Evolutionary conservation across 2,329 filamentous ascomycete species (phyloP), one percentile per base, ranked within the genome.

Genomic region (Nothophaeocryptopus gaeumannii): DNA sequence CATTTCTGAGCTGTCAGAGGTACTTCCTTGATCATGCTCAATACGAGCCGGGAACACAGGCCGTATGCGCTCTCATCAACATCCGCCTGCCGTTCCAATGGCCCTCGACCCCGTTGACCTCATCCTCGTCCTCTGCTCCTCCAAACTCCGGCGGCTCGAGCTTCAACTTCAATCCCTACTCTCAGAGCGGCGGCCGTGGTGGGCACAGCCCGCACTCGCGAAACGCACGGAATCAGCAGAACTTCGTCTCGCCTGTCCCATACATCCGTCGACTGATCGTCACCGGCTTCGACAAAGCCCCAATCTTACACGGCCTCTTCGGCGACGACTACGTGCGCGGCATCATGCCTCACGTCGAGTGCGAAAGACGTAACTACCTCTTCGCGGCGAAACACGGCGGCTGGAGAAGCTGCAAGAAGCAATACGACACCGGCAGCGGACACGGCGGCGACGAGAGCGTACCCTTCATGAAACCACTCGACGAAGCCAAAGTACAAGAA

Each of bases 1-100:
- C 87, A 52, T 95, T 95, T 69, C 86, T 93, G 70, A 90, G 84
- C 58, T 99, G 93, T 71, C 84, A 92, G 59, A 82, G 83, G 50
- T 96, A 92, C 74, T 99, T 97, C 66, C 76, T 97, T 63, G 89
- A 96, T 63, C 84, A 92, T 65, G 89, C 90, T 5, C 92, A 97
- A 68, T 85, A 95, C 69, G 86, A 84, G 56, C 80, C 78, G 13
- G 81, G 85, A 8, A 89, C 96, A 11, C 91, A 96, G 72, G 89
- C 90, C 8, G 81, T 96, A 40, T 90, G 90, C 14, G 86, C 90
- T 5, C 90, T 93, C 69, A 76, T 96, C 72, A 97, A 97, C 70
- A 96, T 97, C 66, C 83, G 83, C 55, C 79, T 97, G 0, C 93
- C 93, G 2, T 95, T 85, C 67, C 92, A 97, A 69, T 86, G 83